phyloP scores from a whole-genome alignment of 257 asterid species.

The Gentiana straminea region DNA sequence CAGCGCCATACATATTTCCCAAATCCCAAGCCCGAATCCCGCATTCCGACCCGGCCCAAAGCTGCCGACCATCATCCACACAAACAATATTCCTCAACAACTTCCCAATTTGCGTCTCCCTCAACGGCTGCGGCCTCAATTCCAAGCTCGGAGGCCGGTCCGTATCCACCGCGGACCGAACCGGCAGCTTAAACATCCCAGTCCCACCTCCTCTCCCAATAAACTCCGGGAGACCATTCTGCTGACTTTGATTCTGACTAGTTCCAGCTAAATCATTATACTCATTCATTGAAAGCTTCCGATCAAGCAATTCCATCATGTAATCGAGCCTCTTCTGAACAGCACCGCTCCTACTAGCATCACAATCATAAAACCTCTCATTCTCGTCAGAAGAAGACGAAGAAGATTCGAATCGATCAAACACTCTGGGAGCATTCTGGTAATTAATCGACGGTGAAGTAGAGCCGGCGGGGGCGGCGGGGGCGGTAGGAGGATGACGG shows the following conservation, averaged over 20 bases:
- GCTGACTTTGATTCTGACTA: conserved; percentile 5
- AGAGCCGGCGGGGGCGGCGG: conserved; percentile 9
- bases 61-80: conserved; percentile 53
- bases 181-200: conserved; percentile 60
- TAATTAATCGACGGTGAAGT: conserved; percentile 10
- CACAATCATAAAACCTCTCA: conserved; percentile 30
- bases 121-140: conserved; percentile 78
- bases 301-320: conserved; percentile 81
- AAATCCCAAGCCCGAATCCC: conserved; percentile 76
- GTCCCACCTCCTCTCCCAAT: conserved; percentile 48
- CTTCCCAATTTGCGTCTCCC: conserved; percentile 69
- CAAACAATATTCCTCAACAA: conserved; percentile 55
- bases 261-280: conserved; percentile 15
- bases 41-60: conserved; percentile 94
- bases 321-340: conserved; percentile 69
- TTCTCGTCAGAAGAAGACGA: conserved; percentile 62
- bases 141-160: conserved; percentile 73
- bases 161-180: conserved; percentile 57
- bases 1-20: conserved; percentile 44
- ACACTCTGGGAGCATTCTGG: conserved; percentile 40
- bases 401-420: conserved; percentile 74
- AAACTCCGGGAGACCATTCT: conserved; percentile 46
- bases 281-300: conserved; percentile 46
- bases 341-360: conserved; percentile 33
- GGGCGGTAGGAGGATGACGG: neutral